A percentile compares a stretch with the other conserved stretches of the same genome.
These are phyloP conservation scores for Lentinula boryana DNA, from an alignment of 768 basidiomycete genomes.

Conservation along the genomic window DNA sequence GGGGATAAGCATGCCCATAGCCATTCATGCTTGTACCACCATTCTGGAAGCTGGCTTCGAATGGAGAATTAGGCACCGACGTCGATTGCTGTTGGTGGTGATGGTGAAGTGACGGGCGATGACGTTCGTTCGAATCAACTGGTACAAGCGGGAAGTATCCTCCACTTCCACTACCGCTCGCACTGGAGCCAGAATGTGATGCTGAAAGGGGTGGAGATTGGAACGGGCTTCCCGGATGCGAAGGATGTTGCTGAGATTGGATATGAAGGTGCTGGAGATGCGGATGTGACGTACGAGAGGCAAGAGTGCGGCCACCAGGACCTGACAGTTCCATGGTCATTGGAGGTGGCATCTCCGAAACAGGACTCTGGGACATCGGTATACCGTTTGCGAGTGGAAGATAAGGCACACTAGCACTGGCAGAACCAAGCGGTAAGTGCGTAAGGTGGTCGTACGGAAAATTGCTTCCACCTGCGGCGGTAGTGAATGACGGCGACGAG, in stretches of 20 bases:
- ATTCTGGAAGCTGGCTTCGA: not conserved
- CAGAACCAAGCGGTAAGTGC: not conserved
- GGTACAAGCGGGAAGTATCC: not conserved
- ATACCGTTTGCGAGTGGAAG: not conserved
- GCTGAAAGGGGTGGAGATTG: not conserved
- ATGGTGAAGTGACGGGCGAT: not conserved
- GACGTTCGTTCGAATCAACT: not conserved
- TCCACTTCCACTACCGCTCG: not conserved
- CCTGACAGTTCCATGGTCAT: not conserved
- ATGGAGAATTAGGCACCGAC: not conserved
- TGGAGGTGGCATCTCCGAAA: conserved; percentile 3
- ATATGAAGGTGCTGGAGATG: not conserved
- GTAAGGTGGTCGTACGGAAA: not conserved
- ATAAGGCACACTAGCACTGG: not conserved
- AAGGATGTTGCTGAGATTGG: not conserved
- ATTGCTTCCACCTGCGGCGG: not conserved
- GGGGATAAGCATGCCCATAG: not conserved
- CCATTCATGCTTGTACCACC: not conserved
- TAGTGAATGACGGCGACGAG: not conserved
- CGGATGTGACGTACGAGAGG: conserved; percentile 1
- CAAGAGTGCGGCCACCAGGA: not conserved
- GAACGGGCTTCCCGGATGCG: not conserved
- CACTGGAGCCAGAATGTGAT: not conserved
- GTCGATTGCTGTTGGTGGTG: not conserved
- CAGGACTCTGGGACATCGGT: not conserved